A percentile compares a stretch with the other conserved stretches of the same genome.
phyloP scores from a whole-genome alignment of 2,329 filamentous ascomycete genomes.

The Fusarium albosuccineum region DNA sequence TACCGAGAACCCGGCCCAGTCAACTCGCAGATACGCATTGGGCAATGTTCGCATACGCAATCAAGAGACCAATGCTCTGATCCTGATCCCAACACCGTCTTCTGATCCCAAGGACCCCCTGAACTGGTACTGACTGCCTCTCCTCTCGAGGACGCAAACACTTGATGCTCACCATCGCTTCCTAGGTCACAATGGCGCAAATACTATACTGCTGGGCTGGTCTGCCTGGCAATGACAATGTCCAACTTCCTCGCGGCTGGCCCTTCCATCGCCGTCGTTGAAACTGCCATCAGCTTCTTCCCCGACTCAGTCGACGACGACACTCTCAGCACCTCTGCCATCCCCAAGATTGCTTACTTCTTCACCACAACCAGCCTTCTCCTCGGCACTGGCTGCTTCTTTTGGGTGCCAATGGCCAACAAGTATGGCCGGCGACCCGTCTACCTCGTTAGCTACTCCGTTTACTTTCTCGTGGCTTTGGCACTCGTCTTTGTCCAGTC shows the following conservation, averaged over 20 bases:
- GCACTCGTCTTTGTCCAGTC: slow-evolving; percentile 59
- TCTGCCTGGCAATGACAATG: slow-evolving; percentile 67
- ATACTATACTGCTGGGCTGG: slow-evolving; percentile 62
- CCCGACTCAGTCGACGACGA: slow-evolving; percentile 49
- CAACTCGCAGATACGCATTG: slow-evolving; percentile 47
- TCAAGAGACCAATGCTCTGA: slow-evolving; percentile 23
- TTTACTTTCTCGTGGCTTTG: slow-evolving; percentile 57
- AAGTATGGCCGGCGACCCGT: slow-evolving; percentile 60
- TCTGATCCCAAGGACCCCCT: slow-evolving; percentile 51
- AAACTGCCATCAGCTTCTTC: slow-evolving; percentile 62
- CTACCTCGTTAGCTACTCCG: slow-evolving; percentile 58
- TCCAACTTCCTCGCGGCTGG: slow-evolving; percentile 70
- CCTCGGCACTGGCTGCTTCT: slow-evolving; percentile 52
- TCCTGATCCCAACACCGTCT: slow-evolving; percentile 35
- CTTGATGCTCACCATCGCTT: slow-evolving; percentile 16
- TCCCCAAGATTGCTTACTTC: slow-evolving; percentile 64
- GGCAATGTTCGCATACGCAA: slow-evolving; percentile 59
- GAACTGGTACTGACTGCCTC: slow-evolving; percentile 58
- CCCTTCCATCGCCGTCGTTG: slow-evolving; percentile 63
- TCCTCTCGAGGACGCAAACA: slow-evolving; percentile 3
- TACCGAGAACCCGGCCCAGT: slow-evolving; percentile 17
- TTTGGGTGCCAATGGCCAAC: slow-evolving; percentile 61
- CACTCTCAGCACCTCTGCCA: slow-evolving; percentile 48
- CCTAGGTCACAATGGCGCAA: slow-evolving; percentile 60
- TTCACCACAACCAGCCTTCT: slow-evolving; percentile 65